Percentiles rank a stretch among this genome's conserved stretches.
Conservation (phyloP, 2,329 filamentous ascomycete genomes). For the Colletotrichum viniferum region DNA sequence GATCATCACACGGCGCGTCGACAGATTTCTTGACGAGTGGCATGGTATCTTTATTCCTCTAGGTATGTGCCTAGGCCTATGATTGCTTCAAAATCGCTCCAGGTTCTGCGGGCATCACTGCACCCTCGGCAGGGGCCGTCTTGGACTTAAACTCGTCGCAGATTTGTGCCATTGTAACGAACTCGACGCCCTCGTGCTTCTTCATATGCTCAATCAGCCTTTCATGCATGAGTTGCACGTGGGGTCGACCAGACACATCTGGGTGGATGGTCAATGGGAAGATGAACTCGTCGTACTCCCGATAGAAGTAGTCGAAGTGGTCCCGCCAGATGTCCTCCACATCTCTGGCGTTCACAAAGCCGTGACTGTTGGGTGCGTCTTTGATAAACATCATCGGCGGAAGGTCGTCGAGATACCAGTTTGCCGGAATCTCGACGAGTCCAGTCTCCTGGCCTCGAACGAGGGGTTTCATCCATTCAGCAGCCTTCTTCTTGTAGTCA, state of each 20-base stretch:
- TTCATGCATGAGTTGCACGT: conserved; percentile 77
- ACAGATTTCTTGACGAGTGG: too few relatives aligned
- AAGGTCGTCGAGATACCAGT: conserved; percentile 68
- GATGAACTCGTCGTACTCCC: conserved; percentile 77
- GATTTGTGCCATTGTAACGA: conserved; percentile 74
- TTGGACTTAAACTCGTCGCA: conserved; percentile 74
- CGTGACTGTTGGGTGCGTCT: conserved; percentile 67
- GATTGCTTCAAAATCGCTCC: conserved; percentile 56
- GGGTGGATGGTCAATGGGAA: conserved; percentile 82
- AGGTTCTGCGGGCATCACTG: conserved; percentile 61
- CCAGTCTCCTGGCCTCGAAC: conserved; percentile 64
- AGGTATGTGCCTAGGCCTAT: neutral
- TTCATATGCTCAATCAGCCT: conserved; percentile 73
- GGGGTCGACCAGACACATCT: conserved; percentile 73
- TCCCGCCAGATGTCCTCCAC: conserved; percentile 70
- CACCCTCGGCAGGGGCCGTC: conserved; percentile 60
- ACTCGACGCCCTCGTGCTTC: conserved; percentile 63
- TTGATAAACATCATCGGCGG: conserved; percentile 79
- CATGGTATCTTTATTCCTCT: neutral
- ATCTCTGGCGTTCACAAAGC: conserved; percentile 61
- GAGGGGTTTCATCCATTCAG: conserved; percentile 71
- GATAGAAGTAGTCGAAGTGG: conserved; percentile 76
- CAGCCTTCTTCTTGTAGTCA: conserved; percentile 65
- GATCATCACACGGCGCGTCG: neutral
- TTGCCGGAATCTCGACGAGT: conserved; percentile 69